Conservation (phyloP, 2,329 filamentous ascomycete genomes). For the Hymenoscyphus occultus region DNA sequence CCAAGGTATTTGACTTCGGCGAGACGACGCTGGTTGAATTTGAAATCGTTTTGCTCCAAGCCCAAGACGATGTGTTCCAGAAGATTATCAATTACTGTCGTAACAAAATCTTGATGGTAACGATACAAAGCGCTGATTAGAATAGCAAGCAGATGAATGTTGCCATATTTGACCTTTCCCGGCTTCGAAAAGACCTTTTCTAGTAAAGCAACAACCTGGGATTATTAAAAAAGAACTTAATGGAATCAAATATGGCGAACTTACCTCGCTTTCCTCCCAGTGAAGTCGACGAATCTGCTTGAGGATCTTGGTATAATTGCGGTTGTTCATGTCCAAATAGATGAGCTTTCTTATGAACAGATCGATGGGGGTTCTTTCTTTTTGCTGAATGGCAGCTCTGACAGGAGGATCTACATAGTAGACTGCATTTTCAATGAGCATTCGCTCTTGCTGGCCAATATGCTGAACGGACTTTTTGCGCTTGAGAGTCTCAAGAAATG, state of each 20-base stretch:
- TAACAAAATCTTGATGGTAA: constrained; percentile 87
- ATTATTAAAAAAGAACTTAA: constrained; percentile 10
- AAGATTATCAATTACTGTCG: constrained; percentile 87
- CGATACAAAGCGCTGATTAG: constrained; percentile 84
- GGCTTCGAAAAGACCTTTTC: constrained; percentile 95
- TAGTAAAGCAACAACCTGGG: constrained; percentile 36
- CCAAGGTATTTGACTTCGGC: constrained; percentile 95
- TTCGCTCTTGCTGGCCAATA: constrained; percentile 90
- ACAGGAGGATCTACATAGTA: constrained; percentile 98
- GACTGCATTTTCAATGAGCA: constrained; percentile 96
- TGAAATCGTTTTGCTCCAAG: constrained; percentile 94
- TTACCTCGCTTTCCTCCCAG: constrained; percentile 88
- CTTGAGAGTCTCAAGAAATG: constrained; percentile 90
- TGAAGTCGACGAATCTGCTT: constrained; percentile 94
- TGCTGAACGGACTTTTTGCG: constrained; percentile 96
- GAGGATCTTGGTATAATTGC: constrained; percentile 88
- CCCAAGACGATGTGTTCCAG: constrained; percentile 85
- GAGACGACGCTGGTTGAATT: constrained; percentile 90
- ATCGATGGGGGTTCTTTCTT: constrained; percentile 90
- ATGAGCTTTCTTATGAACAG: constrained; percentile 89
- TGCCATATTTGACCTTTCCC: constrained; percentile 95
- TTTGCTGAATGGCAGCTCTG: constrained; percentile 90
- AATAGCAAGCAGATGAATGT: constrained; percentile 89
- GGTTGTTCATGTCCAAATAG: constrained; percentile 90
- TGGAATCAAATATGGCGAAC: constrained; percentile 13